phyloP scores from a whole-genome alignment of 345 rosid species.

The Murraya koenigii region DNA sequence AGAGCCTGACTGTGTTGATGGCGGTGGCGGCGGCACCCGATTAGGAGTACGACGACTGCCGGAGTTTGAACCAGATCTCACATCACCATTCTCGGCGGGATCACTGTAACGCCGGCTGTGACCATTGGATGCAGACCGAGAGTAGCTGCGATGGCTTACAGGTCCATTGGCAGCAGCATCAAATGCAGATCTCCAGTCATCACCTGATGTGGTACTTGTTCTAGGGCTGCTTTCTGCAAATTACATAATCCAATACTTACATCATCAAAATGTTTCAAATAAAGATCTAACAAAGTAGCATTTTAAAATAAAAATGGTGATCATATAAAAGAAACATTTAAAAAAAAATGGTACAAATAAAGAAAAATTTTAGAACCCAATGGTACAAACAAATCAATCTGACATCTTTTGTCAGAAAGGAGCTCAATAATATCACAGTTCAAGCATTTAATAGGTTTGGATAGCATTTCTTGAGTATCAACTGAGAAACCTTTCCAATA shows the following conservation, averaged over 20 bases:
- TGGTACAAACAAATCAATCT: background rate
- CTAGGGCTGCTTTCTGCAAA: conserved; percentile 82
- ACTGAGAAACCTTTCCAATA: background rate
- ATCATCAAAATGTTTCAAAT: background rate
- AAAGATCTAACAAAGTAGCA: background rate
- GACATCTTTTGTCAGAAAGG: background rate
- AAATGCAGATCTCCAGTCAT: conserved; percentile 93
- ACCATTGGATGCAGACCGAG: conserved; percentile 54
- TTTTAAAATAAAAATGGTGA: too few relatives aligned
- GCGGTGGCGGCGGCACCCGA: conserved; percentile 69
- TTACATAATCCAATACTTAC: background rate
- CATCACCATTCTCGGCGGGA: conserved; percentile 70
- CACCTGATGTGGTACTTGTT: conserved; percentile 54
- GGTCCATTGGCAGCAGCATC: conserved; percentile 75
- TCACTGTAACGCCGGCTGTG: conserved; percentile 56
- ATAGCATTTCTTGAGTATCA: background rate
- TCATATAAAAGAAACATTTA: background rate
- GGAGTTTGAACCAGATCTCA: conserved; percentile 41
- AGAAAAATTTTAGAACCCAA: background rate
- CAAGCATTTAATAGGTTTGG: background rate
- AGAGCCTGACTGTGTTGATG: conserved; percentile 31
- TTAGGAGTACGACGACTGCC: conserved; percentile 74
- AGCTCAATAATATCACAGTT: background rate
- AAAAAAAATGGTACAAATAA: too few relatives aligned
- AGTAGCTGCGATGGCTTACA: conserved; percentile 22